Conservation (phyloP, 257 asterid genomes). For the Petrea volubilis region DNA sequence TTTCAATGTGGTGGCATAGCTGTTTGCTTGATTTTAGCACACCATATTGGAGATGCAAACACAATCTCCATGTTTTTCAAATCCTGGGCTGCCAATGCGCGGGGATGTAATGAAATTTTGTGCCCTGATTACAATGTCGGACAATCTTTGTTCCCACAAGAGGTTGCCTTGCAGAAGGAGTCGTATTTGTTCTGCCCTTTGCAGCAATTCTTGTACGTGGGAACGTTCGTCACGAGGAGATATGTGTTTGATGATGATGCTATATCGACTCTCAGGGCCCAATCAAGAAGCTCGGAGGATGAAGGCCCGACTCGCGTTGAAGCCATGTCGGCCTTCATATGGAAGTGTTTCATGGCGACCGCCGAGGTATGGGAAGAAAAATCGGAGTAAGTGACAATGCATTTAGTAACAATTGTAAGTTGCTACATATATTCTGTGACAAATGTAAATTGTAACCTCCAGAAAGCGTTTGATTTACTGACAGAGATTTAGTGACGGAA, state of each 20-base stretch:
- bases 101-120: background rate
- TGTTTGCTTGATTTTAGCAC: slow-evolving; percentile 5
- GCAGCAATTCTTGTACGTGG: background rate
- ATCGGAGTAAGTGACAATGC: too few relatives aligned
- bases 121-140: background rate
- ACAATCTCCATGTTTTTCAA: slow-evolving; percentile 10
- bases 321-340: slow-evolving; percentile 13
- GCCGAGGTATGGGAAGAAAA: background rate
- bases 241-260: slow-evolving; percentile 23
- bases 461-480: too few relatives aligned
- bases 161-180: background rate
- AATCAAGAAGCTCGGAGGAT: background rate
- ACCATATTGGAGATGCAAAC: background rate
- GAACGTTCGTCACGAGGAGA: slow-evolving; percentile 19
- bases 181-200: background rate
- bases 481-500: too few relatives aligned
- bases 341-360: slow-evolving; percentile 20
- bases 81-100: slow-evolving; percentile 13
- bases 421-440: too few relatives aligned
- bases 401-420: too few relatives aligned
- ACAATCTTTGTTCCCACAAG: slow-evolving; percentile 14
- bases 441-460: too few relatives aligned
- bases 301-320: slow-evolving; percentile 3
- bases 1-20: slow-evolving; percentile 28
- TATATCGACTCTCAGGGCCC: background rate